A percentile compares a stretch with the other conserved stretches of the same genome.
Conservation (phyloP, 441 rosid genomes). For the Manihot esculenta region DNA sequence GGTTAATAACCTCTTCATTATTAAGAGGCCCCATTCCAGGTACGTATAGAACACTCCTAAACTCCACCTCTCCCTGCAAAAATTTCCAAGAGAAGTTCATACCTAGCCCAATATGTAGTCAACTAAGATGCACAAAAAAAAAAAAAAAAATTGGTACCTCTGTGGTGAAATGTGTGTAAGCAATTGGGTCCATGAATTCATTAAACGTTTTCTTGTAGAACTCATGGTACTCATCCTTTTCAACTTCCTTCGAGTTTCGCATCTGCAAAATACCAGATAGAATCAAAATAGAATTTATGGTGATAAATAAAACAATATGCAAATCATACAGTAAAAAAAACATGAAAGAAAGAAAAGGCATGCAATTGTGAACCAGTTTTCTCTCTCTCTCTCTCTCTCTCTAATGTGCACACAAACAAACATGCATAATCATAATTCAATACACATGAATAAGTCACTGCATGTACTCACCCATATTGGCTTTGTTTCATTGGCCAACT, state of each 20-base stretch:
- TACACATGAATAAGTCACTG: background rate
- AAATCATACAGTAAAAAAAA: background rate
- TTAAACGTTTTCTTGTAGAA: slow-evolving; percentile 92
- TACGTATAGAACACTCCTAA: slow-evolving; percentile 84
- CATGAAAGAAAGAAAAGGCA: background rate
- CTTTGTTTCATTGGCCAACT: slow-evolving; percentile 89
- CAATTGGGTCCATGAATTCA: slow-evolving; percentile 92
- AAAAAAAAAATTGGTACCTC: slow-evolving; percentile 48
- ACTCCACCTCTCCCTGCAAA: slow-evolving; percentile 95
- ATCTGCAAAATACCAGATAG: slow-evolving; percentile 44
- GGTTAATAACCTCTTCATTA: slow-evolving; percentile 78
- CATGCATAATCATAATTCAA: background rate
- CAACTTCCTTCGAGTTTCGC: slow-evolving; percentile 80
- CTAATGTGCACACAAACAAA: background rate
- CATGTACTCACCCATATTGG: slow-evolving; percentile 81
- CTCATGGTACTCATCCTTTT: slow-evolving; percentile 78
- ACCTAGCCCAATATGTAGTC: slow-evolving; percentile 9
- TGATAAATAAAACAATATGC: background rate
- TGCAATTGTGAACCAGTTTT: background rate
- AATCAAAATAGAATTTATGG: slow-evolving; percentile 14
- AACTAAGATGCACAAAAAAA: background rate
- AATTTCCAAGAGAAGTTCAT: slow-evolving; percentile 11
- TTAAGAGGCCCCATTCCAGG: slow-evolving; percentile 99
- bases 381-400: background rate
- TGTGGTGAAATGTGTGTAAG: slow-evolving; percentile 79